These are phyloP conservation scores for Tolypocladium nubicola DNA, from an alignment of 2,329 filamentous ascomycete genomes.

Conservation along the genomic window DNA sequence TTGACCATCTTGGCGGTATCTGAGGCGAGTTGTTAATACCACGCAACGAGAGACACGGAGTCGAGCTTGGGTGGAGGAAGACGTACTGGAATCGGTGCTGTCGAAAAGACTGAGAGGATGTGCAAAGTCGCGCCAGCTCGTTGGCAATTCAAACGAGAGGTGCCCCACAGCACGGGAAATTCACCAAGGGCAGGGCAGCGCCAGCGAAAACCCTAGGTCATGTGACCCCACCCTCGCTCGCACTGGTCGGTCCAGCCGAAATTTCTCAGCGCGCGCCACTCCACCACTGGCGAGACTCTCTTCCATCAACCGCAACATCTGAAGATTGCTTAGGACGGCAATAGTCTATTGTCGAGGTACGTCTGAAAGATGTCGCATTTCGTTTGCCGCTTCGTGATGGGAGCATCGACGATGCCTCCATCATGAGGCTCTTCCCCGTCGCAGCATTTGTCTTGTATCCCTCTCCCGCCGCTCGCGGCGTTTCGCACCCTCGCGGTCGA, in stretches of 20 bases:
- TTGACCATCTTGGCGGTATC: conserved; percentile 58
- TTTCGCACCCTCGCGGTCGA: background rate
- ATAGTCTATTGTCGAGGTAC: conserved; percentile 52
- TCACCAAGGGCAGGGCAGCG: conserved; percentile 9
- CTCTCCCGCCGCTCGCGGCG: background rate
- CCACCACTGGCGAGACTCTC: conserved; percentile 10
- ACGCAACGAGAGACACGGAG: conserved; percentile 10
- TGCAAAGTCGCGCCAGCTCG: conserved; percentile 4
- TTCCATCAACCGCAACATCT: conserved; percentile 35
- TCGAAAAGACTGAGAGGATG: conserved; percentile 8
- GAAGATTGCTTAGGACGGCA: conserved; percentile 55
- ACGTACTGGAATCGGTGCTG: conserved; percentile 15
- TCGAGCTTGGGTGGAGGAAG: conserved; percentile 2
- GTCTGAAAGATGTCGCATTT: conserved; percentile 41
- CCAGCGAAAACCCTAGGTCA: conserved; percentile 15
- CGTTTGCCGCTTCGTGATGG: conserved; percentile 13
- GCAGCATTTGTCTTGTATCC: background rate
- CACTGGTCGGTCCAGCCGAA: conserved; percentile 6
- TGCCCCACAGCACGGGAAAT: conserved; percentile 6
- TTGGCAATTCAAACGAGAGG: conserved; percentile 4
- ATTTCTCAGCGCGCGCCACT: conserved; percentile 18
- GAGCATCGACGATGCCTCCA: conserved; percentile 16
- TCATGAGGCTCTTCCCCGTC: conserved; percentile 15
- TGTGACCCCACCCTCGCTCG: conserved; percentile 9
- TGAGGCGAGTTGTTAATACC: conserved; percentile 26